Conservation (phyloP, 1,284 basidiomycete species). For the Thecaphora thlaspeos region DNA sequence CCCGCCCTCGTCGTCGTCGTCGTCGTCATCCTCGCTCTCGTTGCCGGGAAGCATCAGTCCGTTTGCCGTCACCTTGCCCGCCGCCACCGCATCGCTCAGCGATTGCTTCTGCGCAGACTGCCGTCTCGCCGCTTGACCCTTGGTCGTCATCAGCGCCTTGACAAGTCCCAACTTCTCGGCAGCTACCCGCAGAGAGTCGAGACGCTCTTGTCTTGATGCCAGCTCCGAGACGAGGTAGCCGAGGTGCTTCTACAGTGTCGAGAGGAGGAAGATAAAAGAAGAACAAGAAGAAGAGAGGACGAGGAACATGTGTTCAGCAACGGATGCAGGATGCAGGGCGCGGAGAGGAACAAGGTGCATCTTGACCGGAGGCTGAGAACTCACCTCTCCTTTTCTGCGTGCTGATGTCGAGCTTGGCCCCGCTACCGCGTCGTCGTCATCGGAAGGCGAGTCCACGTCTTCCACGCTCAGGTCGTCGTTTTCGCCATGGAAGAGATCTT, state of each 20-base stretch:
- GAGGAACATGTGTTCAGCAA: too few relatives aligned
- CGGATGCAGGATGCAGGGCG: too few relatives aligned
- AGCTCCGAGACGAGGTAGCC: slow-evolving; percentile 43
- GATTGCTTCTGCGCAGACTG: slow-evolving; percentile 21
- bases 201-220: slow-evolving; percentile 34
- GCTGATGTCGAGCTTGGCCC: neutral
- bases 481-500: slow-evolving; percentile 22
- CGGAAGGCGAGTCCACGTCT: slow-evolving; percentile 1
- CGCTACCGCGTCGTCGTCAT: too few relatives aligned
- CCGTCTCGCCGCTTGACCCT: slow-evolving; percentile 14
- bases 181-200: slow-evolving; percentile 40
- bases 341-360: slow-evolving; percentile 8
- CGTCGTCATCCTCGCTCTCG: slow-evolving; percentile 28
- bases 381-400: neutral
- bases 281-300: too few relatives aligned
- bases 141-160: slow-evolving; percentile 46
- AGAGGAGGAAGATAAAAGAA: too few relatives aligned
- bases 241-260: slow-evolving; percentile 36
- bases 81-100: slow-evolving; percentile 29
- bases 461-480: neutral
- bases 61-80: slow-evolving; percentile 32
- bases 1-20: neutral
- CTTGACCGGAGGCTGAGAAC: slow-evolving; percentile 6
- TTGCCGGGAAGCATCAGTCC: slow-evolving; percentile 35
- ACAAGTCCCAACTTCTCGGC: slow-evolving; percentile 45